These are phyloP conservation scores for Pseudogymnoascus destructans DNA, from an alignment of 2,329 filamentous ascomycete species.

Conservation along the genomic window DNA sequence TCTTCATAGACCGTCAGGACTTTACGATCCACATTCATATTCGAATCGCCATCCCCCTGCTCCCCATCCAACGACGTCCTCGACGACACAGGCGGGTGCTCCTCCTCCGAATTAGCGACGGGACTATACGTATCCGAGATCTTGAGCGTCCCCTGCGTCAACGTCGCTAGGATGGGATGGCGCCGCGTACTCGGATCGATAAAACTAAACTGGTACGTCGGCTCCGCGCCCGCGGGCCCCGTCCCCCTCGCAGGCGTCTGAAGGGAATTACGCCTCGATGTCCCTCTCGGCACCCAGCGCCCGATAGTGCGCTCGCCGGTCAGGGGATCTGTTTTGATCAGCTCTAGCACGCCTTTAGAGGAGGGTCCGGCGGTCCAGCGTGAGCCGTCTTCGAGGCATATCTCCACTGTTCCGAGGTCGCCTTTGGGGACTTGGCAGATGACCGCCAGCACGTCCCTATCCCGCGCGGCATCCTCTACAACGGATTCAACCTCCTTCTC, in stretches of 20 bases:
- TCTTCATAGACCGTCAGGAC: not conserved
- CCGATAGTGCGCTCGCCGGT: slow-evolving; percentile 46
- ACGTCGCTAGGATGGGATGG: slow-evolving; percentile 61
- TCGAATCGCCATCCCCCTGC: not conserved
- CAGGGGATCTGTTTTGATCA: slow-evolving; percentile 39
- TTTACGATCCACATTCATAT: not conserved
- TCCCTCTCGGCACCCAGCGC: slow-evolving; percentile 50
- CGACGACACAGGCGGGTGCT: slow-evolving; percentile 34
- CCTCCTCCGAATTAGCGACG: slow-evolving; percentile 37
- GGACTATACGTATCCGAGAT: slow-evolving; percentile 56
- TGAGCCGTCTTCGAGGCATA: slow-evolving; percentile 51
- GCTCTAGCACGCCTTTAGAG: slow-evolving; percentile 50
- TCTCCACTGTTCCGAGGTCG: slow-evolving; percentile 37
- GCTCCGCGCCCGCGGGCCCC: slow-evolving; percentile 27
- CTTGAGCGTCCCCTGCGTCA: slow-evolving; percentile 51
- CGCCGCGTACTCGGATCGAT: slow-evolving; percentile 55
- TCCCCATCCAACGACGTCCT: not conserved
- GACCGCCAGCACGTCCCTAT: slow-evolving; percentile 50
- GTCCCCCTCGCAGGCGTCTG: slow-evolving; percentile 13
- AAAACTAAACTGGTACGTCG: slow-evolving; percentile 63
- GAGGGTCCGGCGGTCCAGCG: slow-evolving; percentile 43
- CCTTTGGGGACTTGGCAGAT: slow-evolving; percentile 48
- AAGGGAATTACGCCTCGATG: slow-evolving; percentile 25
- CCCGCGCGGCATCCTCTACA: slow-evolving; percentile 35
- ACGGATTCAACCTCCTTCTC: slow-evolving; percentile 32